Conservation (phyloP, 495 filamentous ascomycete genomes). For the Cetradonia linearis region DNA sequence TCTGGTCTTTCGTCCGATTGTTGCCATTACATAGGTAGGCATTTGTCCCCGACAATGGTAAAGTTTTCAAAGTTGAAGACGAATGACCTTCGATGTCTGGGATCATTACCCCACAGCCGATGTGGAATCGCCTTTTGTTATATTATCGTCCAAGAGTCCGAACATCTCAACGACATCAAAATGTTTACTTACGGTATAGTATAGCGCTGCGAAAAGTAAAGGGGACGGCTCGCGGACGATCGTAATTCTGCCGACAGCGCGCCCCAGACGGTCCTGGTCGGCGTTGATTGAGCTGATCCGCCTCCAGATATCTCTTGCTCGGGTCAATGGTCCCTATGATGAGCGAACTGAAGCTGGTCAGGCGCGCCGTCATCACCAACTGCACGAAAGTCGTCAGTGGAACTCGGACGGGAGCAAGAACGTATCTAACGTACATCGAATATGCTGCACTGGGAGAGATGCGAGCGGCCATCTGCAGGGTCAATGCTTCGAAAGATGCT, state of each 20-base stretch:
- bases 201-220: constrained; percentile 40
- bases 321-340: constrained; percentile 24
- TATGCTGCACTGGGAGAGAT: constrained; percentile 39
- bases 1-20: constrained; percentile 30
- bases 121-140: constrained; percentile 32
- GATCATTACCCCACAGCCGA: constrained; percentile 32
- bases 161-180: constrained; percentile 48
- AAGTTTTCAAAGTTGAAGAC: constrained; percentile 49
- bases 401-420: background rate
- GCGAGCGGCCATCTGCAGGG: constrained; percentile 29
- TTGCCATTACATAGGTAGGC: constrained; percentile 44
- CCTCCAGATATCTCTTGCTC: constrained; percentile 29
- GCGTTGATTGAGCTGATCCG: constrained; percentile 28
- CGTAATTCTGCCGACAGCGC: constrained; percentile 42
- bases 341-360: constrained; percentile 23
- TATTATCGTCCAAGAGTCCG: constrained; percentile 31
- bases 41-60: constrained; percentile 38
- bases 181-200: constrained; percentile 37
- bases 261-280: constrained; percentile 24
- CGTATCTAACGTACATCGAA: constrained; percentile 34
- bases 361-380: constrained; percentile 35
- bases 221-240: constrained; percentile 44
- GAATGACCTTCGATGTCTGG: constrained; percentile 36
- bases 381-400: background rate
- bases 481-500: constrained; percentile 28